Base-by-base conservation (phyloP, 768 basidiomycete species). In the Steccherinum ochraceum region DNA sequence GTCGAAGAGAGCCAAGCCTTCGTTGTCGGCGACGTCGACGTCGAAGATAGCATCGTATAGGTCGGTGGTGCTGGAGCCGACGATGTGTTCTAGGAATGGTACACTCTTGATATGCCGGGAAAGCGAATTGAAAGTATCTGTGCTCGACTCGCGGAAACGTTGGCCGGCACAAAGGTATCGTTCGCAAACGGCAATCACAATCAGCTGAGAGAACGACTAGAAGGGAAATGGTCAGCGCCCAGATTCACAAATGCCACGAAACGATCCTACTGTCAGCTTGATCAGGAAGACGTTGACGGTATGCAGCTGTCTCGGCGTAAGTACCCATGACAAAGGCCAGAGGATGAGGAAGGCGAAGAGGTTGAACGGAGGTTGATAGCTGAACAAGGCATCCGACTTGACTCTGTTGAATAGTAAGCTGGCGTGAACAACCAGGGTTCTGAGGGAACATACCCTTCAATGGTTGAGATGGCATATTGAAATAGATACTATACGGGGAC, bases 351-450 rank as follows among this genome's bases (percentile, higher is more conserved):
- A 84, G 1, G 93, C 93, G 18, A 89, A 69, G 18, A 91, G 70
- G 59, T 90, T 92, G 76, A 92, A 91, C 1, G 93, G 93, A 1
- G 89, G 90, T 57, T 93, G 89, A 60, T 96, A 95, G 44, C 86
- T 91, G 70, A 94, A 91, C 16, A 96, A 72, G 1, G 89, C 89
- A 63, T 94, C 91, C 2, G 86, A 84, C 63, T 93, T 93, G 61
- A 93, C 87, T 20, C 91, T 89, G 55, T 11, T 19, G 18, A 10
- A 43, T 43, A 39, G 47, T 39, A 19, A 49, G n/a, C 56, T 56
- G 40, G 44, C 56, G n/a, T 23, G 19, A 24, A 53, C 30, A 3
- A 40, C 12, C 12, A 30, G 35, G 13, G 7, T 5, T 13, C 27
- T 16, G 18, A 21, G 4, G 20, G 42, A 18, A 55, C 72, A 50